A percentile compares a stretch with the other conserved stretches of the same genome.
Evolutionary conservation across 2,329 filamentous ascomycete species (phyloP).

Genomic region (Volutella citrinella): DNA sequence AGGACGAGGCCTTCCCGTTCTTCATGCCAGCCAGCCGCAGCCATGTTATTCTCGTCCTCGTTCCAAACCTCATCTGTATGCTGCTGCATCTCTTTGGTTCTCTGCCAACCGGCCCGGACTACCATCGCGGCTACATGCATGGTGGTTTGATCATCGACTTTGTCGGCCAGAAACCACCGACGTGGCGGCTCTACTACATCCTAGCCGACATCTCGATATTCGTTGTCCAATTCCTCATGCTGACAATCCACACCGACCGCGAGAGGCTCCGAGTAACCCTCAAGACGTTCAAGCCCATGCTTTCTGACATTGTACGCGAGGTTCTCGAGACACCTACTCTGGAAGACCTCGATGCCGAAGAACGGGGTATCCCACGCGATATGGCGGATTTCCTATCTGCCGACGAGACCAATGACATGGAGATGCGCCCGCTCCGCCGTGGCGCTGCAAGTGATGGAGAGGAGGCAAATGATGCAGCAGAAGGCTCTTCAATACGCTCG

Average conservation of each 20-base stretch:
- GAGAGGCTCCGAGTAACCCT: slow-evolving; percentile 53
- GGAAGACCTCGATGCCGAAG: slow-evolving; percentile 56
- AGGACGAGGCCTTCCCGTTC: slow-evolving; percentile 53
- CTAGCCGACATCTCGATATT: slow-evolving; percentile 55
- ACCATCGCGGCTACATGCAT: slow-evolving; percentile 62
- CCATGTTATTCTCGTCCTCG: slow-evolving; percentile 56
- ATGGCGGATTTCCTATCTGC: slow-evolving; percentile 31
- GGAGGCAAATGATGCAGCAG: slow-evolving; percentile 26
- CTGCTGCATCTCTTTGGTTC: slow-evolving; percentile 56
- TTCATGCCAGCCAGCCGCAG: slow-evolving; percentile 53
- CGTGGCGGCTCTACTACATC: slow-evolving; percentile 53
- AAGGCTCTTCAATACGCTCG: slow-evolving; percentile 21
- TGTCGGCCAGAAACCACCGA: slow-evolving; percentile 62
- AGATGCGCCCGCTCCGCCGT: slow-evolving; percentile 38
- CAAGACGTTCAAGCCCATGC: slow-evolving; percentile 35
- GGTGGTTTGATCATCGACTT: slow-evolving; percentile 67
- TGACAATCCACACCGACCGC: slow-evolving; percentile 59
- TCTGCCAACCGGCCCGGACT: slow-evolving; percentile 56
- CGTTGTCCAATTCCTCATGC: slow-evolving; percentile 59
- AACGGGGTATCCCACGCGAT: slow-evolving; percentile 48
- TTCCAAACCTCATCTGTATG: slow-evolving; percentile 59
- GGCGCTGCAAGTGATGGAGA: slow-evolving; percentile 16
- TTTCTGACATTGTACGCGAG: slow-evolving; percentile 27
- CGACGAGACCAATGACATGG: slow-evolving; percentile 43
- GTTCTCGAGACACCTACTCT: slow-evolving; percentile 25